A percentile compares a stretch with the other conserved stretches of the same genome.
phyloP scores from a whole-genome alignment of 2,329 filamentous ascomycete species.

The Chaetomiaceae sp. region DNA sequence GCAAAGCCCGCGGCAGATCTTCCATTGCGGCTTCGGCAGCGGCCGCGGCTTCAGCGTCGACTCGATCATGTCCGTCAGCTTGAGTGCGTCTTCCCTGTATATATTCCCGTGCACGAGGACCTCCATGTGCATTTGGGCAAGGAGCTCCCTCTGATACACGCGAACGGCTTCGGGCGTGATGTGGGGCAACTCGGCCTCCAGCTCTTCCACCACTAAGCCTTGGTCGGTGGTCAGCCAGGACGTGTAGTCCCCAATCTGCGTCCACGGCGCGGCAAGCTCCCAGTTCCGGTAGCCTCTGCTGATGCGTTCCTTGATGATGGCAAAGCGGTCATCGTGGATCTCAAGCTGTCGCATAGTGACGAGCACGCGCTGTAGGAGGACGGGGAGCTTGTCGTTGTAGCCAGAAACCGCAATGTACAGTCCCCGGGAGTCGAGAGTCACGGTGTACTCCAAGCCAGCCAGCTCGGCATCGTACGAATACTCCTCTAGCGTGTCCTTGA shows the following conservation, averaged over 20 bases:
- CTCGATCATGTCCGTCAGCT: constrained; percentile 77
- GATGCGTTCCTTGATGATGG: constrained; percentile 82
- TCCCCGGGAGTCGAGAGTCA: constrained; percentile 66
- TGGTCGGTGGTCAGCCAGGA: constrained; percentile 73
- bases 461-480: constrained; percentile 96
- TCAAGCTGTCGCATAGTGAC: constrained; percentile 77
- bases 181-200: constrained; percentile 66
- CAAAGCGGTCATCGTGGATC: constrained; percentile 80
- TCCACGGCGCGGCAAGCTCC: constrained; percentile 82
- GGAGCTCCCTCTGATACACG: constrained; percentile 70
- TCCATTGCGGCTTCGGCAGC: constrained; percentile 73
- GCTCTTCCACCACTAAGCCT: constrained; percentile 72
- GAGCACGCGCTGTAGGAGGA: constrained; percentile 84
- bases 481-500: constrained; percentile 81
- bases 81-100: constrained; percentile 86
- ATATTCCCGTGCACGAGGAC: constrained; percentile 86
- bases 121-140: constrained; percentile 82
- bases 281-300: constrained; percentile 75
- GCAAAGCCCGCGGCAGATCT: constrained; percentile 67
- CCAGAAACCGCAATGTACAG: constrained; percentile 75
- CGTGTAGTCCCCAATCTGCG: constrained; percentile 78
- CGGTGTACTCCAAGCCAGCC: constrained; percentile 76
- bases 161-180: constrained; percentile 70
- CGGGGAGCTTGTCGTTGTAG: constrained; percentile 93
- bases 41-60: constrained; percentile 66